Base-by-base conservation (phyloP, 805 yeast genomes). In the Kockiozyma suomiensis region DNA sequence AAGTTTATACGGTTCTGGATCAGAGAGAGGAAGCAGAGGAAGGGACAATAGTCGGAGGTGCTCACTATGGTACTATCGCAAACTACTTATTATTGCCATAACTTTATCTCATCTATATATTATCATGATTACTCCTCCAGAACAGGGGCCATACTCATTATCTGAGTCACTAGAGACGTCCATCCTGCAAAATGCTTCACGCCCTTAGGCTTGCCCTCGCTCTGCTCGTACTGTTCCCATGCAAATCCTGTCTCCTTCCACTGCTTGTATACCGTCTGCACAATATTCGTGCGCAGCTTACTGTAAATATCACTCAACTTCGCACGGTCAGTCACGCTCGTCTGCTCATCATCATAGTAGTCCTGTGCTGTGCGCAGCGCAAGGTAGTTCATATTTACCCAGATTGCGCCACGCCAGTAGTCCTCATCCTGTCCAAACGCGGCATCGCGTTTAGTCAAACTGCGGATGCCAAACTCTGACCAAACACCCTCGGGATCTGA, bases 381-480 rank as follows among this genome's bases (percentile, higher is more conserved):
- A 73, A 94, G 76, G 70, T 90, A 93, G 76, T 94, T 94, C 70
- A 94, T 88, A 72, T 91, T 88, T 67, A 91, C 78, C 98, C 98
- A 94, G 28, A 94, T 80, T 19, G 96, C 90, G 0, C 97, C 94
- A 64, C 97, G 82, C 99, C 99, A 94, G 76, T 94, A 94, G 73
- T 93, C 86, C 70, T 94, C 99, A 6, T 81, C 93, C 0, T 85
- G 82, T 56, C 87, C 87, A 74, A 87, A 94, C 59, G 70, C 75
- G 21, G 76, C 76, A 68, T 88, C 92, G 4, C 78, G 67, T 68
- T 83, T 84, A 0, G 97, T 88, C 38, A 94, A 76, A 0, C 96
- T 88, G 64, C 97, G 79, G 38, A 94, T 77, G 13, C 99, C 99
- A 66, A 71, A 90, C 0, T 80, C 81, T 6, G 90, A 75, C 88